Base-by-base conservation (phyloP, 345 rosid species). In the Lumnitzera littorea region DNA sequence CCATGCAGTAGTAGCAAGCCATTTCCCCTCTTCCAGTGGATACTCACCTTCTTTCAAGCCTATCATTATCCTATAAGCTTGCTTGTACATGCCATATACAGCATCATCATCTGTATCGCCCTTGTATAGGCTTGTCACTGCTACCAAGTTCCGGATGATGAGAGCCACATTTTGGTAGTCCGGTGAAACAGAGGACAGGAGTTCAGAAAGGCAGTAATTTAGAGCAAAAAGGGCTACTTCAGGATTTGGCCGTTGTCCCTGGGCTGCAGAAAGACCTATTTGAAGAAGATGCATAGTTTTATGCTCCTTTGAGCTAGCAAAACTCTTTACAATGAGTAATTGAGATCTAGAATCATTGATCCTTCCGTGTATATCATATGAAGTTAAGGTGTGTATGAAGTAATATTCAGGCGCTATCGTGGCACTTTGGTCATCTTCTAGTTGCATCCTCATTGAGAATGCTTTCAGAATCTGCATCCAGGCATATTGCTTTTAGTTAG, bases 1-100 rank as follows among this genome's bases (percentile, higher is more conserved):
- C 99, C 97, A 94, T 0, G 99, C 96, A 15, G 96, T 83, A 80
- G 76, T 88, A n/a, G 83, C 95, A 2, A 86, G 91, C 99, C 99
- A 94, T 82, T 88, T 94, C 4, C 91, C 96, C 76, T 90, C 97
- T 57, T 88, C 97, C 10, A 56, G 68, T 0, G 97, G 97, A 70
- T 83, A 94, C 72, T 94, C 95, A 2, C 91, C 95, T 65, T 80
- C 95, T 69, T 80, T 82, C 73, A 94, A 68, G 49, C 99, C 97
- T 8, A 90, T 83, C 96, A 88, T 94, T 72, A 90, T 84, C 49
- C 91, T 57, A 67, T 79, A 84, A 3, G 95, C 97, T 72, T 88
- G 87, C 78, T 83, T 90, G 79, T 94, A 94, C 84, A 90, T 68
- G 41, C 56, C 49, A 58, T 73, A 67, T 46, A 90, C 88, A 0